A percentile compares a stretch with the other conserved stretches of the same genome.
Evolutionary conservation across 139 green algal species (phyloP).

Genomic region (Trebouxia sp.): DNA sequence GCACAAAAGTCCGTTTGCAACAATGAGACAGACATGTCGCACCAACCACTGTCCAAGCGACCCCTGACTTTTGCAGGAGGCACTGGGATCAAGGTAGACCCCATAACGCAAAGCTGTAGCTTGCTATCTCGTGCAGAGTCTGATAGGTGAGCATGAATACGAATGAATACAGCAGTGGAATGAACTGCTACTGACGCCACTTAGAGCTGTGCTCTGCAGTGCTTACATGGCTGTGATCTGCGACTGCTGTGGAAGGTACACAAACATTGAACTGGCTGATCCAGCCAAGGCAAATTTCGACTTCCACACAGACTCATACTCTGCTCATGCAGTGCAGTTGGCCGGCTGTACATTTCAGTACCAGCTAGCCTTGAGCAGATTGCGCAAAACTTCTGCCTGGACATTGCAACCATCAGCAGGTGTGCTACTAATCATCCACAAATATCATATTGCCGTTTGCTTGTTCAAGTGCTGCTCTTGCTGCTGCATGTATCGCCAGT

Average conservation of each 20-base stretch:
- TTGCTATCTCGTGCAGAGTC: neutral
- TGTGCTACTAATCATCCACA: neutral
- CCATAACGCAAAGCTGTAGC: neutral
- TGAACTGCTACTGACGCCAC: neutral
- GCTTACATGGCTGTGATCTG: slow-evolving; percentile 9
- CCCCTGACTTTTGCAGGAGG: neutral
- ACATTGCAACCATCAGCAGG: slow-evolving; percentile 13
- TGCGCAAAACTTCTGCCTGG: neutral
- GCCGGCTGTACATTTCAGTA: neutral
- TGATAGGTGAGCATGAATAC: slow-evolving; percentile 6
- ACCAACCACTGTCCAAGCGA: too few relatives aligned
- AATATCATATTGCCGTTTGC: neutral
- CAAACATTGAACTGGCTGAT: neutral
- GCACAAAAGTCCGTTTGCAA: neutral
- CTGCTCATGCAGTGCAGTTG: neutral
- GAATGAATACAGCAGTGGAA: too few relatives aligned
- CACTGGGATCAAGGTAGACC: neutral
- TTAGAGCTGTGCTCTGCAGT: neutral
- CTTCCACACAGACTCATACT: neutral
- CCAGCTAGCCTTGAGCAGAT: neutral
- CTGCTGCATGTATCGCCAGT: too few relatives aligned
- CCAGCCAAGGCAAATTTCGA: neutral
- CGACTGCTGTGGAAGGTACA: slow-evolving; percentile 6
- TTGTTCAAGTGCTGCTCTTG: too few relatives aligned
- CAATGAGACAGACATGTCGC: neutral